Percentiles rank a stretch among this genome's conserved stretches.
phyloP scores from a whole-genome alignment of 371 early-diverging fungal genomes.

The Blakeslea trispora region DNA sequence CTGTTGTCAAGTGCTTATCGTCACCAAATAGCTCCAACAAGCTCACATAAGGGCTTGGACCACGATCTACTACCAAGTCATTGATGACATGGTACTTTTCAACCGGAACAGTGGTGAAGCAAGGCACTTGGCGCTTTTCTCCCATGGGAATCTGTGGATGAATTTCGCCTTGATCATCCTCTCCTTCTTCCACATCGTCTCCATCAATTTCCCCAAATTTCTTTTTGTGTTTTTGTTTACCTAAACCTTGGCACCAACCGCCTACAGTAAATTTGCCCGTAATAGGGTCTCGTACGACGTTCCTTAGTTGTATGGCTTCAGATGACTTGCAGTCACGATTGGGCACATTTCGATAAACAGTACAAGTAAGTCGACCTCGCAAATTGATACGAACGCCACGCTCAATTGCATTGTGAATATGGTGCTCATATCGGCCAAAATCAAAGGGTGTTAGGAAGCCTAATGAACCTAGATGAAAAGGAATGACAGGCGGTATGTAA shows the following conservation, averaged over 20 bases:
- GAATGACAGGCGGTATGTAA: conserved; percentile 89
- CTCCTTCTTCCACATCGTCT: conserved; percentile 27
- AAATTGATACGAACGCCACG: conserved; percentile 82
- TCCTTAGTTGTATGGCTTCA: conserved; percentile 33
- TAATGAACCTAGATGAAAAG: conserved; percentile 88
- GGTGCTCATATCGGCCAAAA: conserved; percentile 60
- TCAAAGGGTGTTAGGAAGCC: conserved; percentile 93
- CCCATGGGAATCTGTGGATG: not conserved
- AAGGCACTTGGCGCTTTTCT: conserved; percentile 45
- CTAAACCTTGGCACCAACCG: conserved; percentile 36
- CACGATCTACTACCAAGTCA: conserved; percentile 87
- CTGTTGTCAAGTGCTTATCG: conserved; percentile 79
- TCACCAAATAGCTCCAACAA: conserved; percentile 91
- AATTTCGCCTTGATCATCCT: not conserved
- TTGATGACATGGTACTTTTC: conserved; percentile 75
- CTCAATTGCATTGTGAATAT: conserved; percentile 63
- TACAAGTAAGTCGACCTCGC: conserved; percentile 87
- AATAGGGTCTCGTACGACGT: conserved; percentile 43
- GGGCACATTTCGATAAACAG: conserved; percentile 67
- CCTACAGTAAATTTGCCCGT: conserved; percentile 53
- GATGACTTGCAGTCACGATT: conserved; percentile 29
- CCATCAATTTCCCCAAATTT: conserved; percentile 55
- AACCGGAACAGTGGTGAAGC: conserved; percentile 49
- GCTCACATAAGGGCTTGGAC: conserved; percentile 88
- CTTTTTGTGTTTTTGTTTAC: conserved; percentile 23